Percentiles rank a stretch among this genome's conserved stretches.
Evolutionary conservation across 495 filamentous ascomycete species (phyloP).

Genomic region (Pyrenula massariospora): DNA sequence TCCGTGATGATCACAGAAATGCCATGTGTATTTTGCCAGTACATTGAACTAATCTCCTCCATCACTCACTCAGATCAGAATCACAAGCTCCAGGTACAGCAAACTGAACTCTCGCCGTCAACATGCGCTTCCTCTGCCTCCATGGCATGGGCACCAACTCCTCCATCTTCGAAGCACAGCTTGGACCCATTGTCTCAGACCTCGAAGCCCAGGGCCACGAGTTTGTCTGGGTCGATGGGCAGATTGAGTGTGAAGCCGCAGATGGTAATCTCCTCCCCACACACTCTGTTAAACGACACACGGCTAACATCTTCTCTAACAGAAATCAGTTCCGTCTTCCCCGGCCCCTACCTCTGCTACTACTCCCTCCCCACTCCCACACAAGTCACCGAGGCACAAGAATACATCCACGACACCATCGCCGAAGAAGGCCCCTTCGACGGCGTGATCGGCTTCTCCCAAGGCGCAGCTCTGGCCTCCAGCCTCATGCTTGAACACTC

Average conservation of each 20-base stretch:
- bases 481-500: slow-evolving; percentile 16
- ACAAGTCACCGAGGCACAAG: slow-evolving; percentile 5
- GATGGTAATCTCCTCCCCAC: not conserved
- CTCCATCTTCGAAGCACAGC: slow-evolving; percentile 44
- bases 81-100: not conserved
- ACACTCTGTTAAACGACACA: no score
- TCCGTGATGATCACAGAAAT: not conserved
- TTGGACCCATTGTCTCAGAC: not conserved
- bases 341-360: slow-evolving; percentile 11
- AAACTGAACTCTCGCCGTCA: not conserved
- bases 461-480: slow-evolving; percentile 28
- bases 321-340: slow-evolving; percentile 3
- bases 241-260: not conserved
- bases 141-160: slow-evolving; percentile 26
- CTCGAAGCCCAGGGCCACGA: slow-evolving; percentile 1
- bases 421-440: slow-evolving; percentile 31
- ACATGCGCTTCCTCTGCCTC: slow-evolving; percentile 28
- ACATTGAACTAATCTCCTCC: not conserved
- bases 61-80: not conserved
- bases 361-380: slow-evolving; percentile 1
- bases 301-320: not conserved
- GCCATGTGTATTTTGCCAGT: not conserved
- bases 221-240: slow-evolving; percentile 16
- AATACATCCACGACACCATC: slow-evolving; percentile 7
- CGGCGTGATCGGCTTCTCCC: slow-evolving; percentile 33